These are phyloP conservation scores for Hymenoscyphus infarciens DNA, from an alignment of 2,329 filamentous ascomycete genomes.

Conservation along the genomic window DNA sequence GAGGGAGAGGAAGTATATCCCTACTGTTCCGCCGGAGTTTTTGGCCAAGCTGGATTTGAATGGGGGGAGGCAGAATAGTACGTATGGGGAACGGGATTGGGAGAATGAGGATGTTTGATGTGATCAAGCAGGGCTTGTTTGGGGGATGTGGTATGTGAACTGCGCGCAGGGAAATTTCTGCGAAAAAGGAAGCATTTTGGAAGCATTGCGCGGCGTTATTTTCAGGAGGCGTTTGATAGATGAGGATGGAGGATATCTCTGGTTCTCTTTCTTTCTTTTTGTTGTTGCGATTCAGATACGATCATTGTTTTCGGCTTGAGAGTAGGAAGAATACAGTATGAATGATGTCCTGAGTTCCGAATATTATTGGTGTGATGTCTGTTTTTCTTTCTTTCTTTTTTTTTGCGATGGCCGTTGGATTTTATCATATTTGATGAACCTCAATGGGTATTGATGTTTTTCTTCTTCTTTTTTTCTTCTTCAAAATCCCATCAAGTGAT, in stretches of 20 bases:
- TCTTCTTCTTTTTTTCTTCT: background rate
- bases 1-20: constrained; percentile 90
- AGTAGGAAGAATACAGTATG: background rate
- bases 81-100: constrained; percentile 63
- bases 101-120: constrained; percentile 54
- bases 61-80: constrained; percentile 48
- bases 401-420: no score
- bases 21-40: constrained; percentile 91
- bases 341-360: background rate
- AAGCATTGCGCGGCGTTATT: constrained; percentile 16
- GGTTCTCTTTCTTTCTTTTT: background rate
- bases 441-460: background rate
- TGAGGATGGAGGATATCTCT: constrained; percentile 1
- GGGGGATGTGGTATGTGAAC: background rate
- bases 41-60: constrained; percentile 72
- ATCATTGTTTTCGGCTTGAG: background rate
- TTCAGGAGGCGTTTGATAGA: constrained; percentile 8
- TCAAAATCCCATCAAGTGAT: no score
- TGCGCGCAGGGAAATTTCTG: background rate
- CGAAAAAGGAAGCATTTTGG: constrained; percentile 12
- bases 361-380: no score
- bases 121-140: background rate
- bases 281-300: background rate
- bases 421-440: background rate
- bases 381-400: no score